These are phyloP conservation scores for Saussurea involucrata DNA, from an alignment of 129 eudicot species.

Conservation along the genomic window DNA sequence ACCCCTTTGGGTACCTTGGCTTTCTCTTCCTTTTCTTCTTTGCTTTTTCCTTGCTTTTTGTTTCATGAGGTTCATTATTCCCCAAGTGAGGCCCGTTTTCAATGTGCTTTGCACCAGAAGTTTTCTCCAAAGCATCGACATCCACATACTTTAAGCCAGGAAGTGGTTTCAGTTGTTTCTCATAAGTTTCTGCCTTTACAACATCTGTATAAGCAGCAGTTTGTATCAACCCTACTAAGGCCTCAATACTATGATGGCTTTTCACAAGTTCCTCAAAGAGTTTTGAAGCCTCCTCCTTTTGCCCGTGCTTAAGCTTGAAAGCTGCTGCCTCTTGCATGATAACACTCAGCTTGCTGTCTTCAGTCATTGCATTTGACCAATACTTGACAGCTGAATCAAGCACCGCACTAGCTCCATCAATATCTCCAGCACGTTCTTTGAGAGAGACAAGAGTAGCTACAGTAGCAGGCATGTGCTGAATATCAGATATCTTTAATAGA, in stretches of 20 bases:
- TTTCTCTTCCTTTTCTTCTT: slow-evolving; percentile 95
- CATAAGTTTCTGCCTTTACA: slow-evolving; percentile 84
- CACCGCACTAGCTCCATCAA: slow-evolving; percentile 66
- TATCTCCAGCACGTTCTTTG: slow-evolving; percentile 82
- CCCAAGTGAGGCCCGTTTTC: slow-evolving; percentile 48
- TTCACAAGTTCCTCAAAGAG: slow-evolving; percentile 82
- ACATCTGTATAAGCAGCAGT: slow-evolving; percentile 77
- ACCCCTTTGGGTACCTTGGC: slow-evolving; percentile 90
- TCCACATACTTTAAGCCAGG: slow-evolving; percentile 74
- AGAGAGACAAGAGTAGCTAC: slow-evolving; percentile 84
- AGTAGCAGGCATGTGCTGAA: slow-evolving; percentile 96
- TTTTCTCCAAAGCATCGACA: slow-evolving; percentile 74
- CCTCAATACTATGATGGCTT: slow-evolving; percentile 60
- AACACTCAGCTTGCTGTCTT: slow-evolving; percentile 56
- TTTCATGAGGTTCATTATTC: slow-evolving; percentile 41
- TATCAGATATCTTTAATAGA: slow-evolving; percentile 62
- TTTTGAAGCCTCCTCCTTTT: slow-evolving; percentile 67
- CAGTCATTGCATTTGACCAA: slow-evolving; percentile 94
- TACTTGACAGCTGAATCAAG: slow-evolving; percentile 63
- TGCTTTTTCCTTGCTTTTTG: slow-evolving; percentile 62
- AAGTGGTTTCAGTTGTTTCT: slow-evolving; percentile 74
- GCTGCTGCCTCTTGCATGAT: slow-evolving; percentile 90
- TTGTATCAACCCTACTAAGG: slow-evolving; percentile 71
- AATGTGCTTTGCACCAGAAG: slow-evolving; percentile 76
- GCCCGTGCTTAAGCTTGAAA: slow-evolving; percentile 82